phyloP scores from a whole-genome alignment of 2,329 filamentous ascomycete genomes.

The Fusarium albosuccineum region DNA sequence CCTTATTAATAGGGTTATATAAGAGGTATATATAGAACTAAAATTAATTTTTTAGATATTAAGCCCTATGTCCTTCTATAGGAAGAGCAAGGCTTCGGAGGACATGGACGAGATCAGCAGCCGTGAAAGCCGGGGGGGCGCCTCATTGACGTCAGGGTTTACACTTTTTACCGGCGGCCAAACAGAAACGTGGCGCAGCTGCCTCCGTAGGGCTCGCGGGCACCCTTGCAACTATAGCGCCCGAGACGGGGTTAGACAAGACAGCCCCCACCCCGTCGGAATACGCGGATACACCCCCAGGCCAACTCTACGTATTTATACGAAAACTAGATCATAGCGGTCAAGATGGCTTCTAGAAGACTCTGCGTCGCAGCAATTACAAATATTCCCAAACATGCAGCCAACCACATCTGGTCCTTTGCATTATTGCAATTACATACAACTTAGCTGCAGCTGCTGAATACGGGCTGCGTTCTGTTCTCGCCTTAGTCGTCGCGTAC shows the following conservation, averaged over 20 bases:
- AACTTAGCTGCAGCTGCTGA: not conserved
- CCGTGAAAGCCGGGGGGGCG: constrained; percentile 30
- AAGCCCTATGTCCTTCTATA: too few species aligned
- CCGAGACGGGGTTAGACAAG: not conserved
- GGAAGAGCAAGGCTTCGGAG: constrained; percentile 20
- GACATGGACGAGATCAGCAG: constrained; percentile 33
- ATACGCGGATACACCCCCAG: constrained; percentile 20
- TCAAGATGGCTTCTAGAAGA: constrained; percentile 16
- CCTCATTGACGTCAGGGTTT: constrained; percentile 38
- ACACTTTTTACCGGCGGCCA: not conserved
- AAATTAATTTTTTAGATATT: too few species aligned
- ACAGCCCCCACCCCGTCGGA: constrained; percentile 5
- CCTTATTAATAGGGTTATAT: too few species aligned
- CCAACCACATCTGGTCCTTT: not conserved
- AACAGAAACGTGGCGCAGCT: not conserved
- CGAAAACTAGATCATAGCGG: constrained; percentile 1
- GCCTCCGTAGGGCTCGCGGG: not conserved
- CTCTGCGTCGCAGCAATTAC: constrained; percentile 4
- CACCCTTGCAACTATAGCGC: constrained; percentile 7
- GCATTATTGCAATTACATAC: not conserved
- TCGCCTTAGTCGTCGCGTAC: constrained; percentile 14
- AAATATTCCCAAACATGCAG: not conserved
- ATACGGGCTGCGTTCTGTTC: constrained; percentile 15
- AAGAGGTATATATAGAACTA: too few species aligned
- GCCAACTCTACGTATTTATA: not conserved